phyloP scores from a whole-genome alignment of 805 yeast species.

The Saccharomyces jurei region DNA sequence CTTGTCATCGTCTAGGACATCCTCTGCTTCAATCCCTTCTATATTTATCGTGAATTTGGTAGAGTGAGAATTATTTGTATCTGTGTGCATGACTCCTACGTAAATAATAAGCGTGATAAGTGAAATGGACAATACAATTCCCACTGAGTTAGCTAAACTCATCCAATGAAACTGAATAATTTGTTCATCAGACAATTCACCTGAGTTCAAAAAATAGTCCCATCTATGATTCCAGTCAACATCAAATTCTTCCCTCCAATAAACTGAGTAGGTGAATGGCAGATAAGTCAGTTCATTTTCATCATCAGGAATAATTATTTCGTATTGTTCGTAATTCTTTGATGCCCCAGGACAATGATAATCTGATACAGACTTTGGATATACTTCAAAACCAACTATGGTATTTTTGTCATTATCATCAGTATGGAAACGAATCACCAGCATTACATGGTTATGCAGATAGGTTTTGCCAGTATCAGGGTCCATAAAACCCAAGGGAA shows the following conservation, averaged over 20 bases:
- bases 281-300: conserved; percentile 35
- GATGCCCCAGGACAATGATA: conserved; percentile 69
- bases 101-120: conserved; percentile 55
- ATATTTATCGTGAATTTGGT: neutral
- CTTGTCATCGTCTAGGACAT: conserved; percentile 18
- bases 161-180: conserved; percentile 65
- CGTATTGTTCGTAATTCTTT: conserved; percentile 49
- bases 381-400: conserved; percentile 84
- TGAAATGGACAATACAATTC: conserved; percentile 53
- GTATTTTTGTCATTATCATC: conserved; percentile 40
- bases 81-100: conserved; percentile 29
- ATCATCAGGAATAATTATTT: conserved; percentile 38
- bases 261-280: conserved; percentile 78
- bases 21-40: conserved; percentile 12
- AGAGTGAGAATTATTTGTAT: neutral
- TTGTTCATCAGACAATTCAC: conserved; percentile 30
- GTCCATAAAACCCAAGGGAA: conserved; percentile 68
- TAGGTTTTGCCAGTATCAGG: conserved; percentile 44
- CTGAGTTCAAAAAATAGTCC: conserved; percentile 59
- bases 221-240: conserved; percentile 63
- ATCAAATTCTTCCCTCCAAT: conserved; percentile 75
- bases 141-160: conserved; percentile 62
- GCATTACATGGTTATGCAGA: conserved; percentile 71
- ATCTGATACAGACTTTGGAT: conserved; percentile 70
- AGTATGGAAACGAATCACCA: conserved; percentile 66